Evolutionary conservation across 768 basidiomycete species (phyloP).

Genomic region (Phaffia tasmanica): DNA sequence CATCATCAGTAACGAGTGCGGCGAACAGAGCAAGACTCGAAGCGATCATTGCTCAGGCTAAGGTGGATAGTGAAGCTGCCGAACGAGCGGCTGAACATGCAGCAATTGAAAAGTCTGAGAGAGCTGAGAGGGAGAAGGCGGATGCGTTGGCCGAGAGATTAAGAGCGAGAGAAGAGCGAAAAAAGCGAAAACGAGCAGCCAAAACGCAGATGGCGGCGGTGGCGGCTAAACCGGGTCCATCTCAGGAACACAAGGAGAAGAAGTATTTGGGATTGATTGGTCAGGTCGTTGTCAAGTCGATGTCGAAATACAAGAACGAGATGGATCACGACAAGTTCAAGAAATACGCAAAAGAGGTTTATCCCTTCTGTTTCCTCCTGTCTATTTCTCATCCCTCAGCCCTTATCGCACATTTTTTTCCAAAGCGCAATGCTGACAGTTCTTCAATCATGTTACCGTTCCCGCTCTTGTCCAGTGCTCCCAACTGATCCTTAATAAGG

Average conservation of each 20-base stretch:
- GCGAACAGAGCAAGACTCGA: constrained; percentile 29
- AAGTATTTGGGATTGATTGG: constrained; percentile 69
- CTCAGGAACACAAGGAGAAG: constrained; percentile 51
- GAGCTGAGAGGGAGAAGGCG: neutral
- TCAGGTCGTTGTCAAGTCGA: constrained; percentile 76
- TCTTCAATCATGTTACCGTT: constrained; percentile 1
- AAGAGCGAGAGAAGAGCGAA: constrained; percentile 16
- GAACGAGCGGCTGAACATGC: constrained; percentile 1
- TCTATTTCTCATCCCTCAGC: neutral
- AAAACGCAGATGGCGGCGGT: neutral
- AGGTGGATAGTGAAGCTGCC: constrained; percentile 3
- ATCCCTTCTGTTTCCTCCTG: constrained; percentile 26
- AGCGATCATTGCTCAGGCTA: constrained; percentile 46
- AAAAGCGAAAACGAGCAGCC: constrained; percentile 26
- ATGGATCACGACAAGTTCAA: constrained; percentile 76
- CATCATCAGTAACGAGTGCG: neutral
- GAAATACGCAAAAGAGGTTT: constrained; percentile 85
- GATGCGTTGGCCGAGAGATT: constrained; percentile 19
- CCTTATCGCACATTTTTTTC: neutral
- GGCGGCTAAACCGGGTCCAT: constrained; percentile 12
- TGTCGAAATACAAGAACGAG: constrained; percentile 74
- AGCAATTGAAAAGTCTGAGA: constrained; percentile 2
- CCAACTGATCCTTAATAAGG: constrained; percentile 76
- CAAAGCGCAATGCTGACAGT: neutral
- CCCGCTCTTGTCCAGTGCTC: constrained; percentile 52